Conservation (phyloP, 2,329 filamentous ascomycete genomes). For the Atkinsonella hypoxylon region DNA sequence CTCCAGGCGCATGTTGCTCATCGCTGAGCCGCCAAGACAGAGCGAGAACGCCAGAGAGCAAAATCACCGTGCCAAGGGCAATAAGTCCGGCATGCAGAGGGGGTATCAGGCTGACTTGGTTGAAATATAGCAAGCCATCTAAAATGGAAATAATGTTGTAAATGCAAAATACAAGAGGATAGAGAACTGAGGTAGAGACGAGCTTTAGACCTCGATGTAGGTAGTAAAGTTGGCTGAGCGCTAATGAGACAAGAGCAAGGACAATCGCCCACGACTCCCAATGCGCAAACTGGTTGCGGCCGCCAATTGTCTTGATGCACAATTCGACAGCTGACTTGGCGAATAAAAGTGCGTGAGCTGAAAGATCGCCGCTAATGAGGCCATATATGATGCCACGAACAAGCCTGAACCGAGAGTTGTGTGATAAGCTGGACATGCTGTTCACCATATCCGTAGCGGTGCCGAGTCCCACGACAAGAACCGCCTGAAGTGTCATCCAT, state of each 20-base stretch:
- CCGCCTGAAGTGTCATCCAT: slow-evolving; percentile 75
- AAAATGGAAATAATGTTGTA: slow-evolving; percentile 99
- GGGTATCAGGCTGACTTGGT: slow-evolving; percentile 70
- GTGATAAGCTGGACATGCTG: slow-evolving; percentile 38
- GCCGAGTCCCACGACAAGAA: slow-evolving; percentile 60
- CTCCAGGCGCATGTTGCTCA: slow-evolving; percentile 50
- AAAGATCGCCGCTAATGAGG: slow-evolving; percentile 81
- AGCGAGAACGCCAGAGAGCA: slow-evolving; percentile 79
- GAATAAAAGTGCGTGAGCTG: slow-evolving; percentile 82
- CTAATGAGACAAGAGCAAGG: slow-evolving; percentile 65
- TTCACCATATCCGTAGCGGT: slow-evolving; percentile 46
- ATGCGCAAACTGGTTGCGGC: slow-evolving; percentile 83
- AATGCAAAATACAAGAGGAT: slow-evolving; percentile 94
- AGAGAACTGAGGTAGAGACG: slow-evolving; percentile 88
- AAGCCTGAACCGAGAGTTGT: slow-evolving; percentile 58
- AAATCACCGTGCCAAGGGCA: slow-evolving; percentile 71
- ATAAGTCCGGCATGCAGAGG: slow-evolving; percentile 69
- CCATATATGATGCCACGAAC: slow-evolving; percentile 79
- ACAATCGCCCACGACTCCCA: slow-evolving; percentile 95
- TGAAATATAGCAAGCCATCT: slow-evolving; percentile 94
- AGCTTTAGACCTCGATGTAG: slow-evolving; percentile 88
- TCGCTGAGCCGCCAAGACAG: slow-evolving; percentile 89
- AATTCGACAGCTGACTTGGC: slow-evolving; percentile 96
- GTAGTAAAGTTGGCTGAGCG: slow-evolving; percentile 87
- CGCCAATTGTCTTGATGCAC: slow-evolving; percentile 73